These are phyloP conservation scores for Exophiala calicioides DNA, from an alignment of 2,329 filamentous ascomycete genomes.

Conservation along the genomic window DNA sequence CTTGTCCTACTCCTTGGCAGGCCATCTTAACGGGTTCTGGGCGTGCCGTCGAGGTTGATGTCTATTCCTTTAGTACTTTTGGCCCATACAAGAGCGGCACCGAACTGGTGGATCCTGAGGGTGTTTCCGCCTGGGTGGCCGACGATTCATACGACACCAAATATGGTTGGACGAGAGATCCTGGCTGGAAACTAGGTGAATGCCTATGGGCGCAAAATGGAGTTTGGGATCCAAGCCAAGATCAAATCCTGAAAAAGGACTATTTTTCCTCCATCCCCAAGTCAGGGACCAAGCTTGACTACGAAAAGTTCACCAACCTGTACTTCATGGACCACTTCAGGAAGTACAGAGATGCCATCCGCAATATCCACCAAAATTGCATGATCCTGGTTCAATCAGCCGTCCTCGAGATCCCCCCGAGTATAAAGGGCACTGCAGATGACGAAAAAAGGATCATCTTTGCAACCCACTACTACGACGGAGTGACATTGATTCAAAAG, in stretches of 20 bases:
- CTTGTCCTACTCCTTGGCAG: constrained; percentile 92
- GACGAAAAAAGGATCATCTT: constrained; percentile 91
- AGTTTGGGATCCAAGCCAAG: constrained; percentile 81
- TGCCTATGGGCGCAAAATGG: constrained; percentile 97
- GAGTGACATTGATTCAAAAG: constrained; percentile 94
- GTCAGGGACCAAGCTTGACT: constrained; percentile 73
- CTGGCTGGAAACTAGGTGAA: constrained; percentile 87
- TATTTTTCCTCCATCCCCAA: constrained; percentile 81
- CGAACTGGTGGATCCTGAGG: constrained; percentile 81
- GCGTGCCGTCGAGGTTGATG: constrained; percentile 82
- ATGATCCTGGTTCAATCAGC: constrained; percentile 91
- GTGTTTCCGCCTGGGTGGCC: constrained; percentile 80
- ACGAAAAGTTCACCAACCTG: constrained; percentile 82
- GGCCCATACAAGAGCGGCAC: constrained; percentile 88
- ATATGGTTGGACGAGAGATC: constrained; percentile 88
- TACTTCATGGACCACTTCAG: constrained; percentile 89
- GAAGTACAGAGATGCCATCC: constrained; percentile 71
- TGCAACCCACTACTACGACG: constrained; percentile 94
- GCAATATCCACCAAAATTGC: constrained; percentile 72
- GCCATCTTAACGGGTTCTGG: constrained; percentile 89
- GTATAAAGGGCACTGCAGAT: constrained; percentile 81
- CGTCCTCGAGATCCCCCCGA: constrained; percentile 85
- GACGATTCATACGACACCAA: constrained; percentile 78
- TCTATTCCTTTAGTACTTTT: constrained; percentile 90
- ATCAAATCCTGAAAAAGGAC: constrained; percentile 76